These are phyloP conservation scores for Closterium sp. DNA, from an alignment of 139 green algal genomes.

Conservation along the genomic window DNA sequence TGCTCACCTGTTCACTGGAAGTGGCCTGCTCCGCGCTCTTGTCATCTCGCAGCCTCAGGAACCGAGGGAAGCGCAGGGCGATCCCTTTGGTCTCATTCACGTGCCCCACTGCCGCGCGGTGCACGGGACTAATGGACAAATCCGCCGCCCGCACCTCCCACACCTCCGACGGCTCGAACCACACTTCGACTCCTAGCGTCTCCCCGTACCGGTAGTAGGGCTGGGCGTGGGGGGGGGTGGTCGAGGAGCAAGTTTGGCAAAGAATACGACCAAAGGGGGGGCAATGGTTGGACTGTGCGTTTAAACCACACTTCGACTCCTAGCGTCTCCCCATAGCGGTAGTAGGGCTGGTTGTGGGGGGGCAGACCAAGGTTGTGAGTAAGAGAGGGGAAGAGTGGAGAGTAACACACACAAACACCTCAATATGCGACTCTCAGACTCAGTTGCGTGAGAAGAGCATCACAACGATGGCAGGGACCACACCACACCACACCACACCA, in stretches of 20 bases:
- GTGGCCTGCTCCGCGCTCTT: constrained; percentile 90
- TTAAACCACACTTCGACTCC: not conserved
- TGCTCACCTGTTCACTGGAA: constrained; percentile 73
- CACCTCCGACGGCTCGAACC: constrained; percentile 85
- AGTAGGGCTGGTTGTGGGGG: not conserved
- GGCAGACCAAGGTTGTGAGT: not conserved
- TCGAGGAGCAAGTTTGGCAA: too few species aligned
- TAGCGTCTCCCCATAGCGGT: not conserved
- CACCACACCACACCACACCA: too few species aligned
- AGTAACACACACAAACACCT: too few species aligned
- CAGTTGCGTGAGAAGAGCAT: too few species aligned
- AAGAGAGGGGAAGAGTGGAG: not conserved
- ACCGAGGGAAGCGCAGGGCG: constrained; percentile 55
- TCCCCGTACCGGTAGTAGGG: constrained; percentile 75
- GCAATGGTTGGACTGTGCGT: too few species aligned
- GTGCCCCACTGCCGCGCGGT: constrained; percentile 81
- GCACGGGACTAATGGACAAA: constrained; percentile 87
- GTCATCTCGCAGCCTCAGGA: constrained; percentile 85
- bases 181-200: constrained; percentile 71
- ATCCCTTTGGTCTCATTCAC: constrained; percentile 78
- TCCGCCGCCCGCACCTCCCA: constrained; percentile 99
- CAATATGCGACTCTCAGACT: too few species aligned
- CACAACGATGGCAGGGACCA: too few species aligned
- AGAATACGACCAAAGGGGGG: too few species aligned
- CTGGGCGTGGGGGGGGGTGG: not conserved